Base-by-base conservation (phyloP, 495 filamentous ascomycete genomes). In the Talaromyces wortmannii region DNA sequence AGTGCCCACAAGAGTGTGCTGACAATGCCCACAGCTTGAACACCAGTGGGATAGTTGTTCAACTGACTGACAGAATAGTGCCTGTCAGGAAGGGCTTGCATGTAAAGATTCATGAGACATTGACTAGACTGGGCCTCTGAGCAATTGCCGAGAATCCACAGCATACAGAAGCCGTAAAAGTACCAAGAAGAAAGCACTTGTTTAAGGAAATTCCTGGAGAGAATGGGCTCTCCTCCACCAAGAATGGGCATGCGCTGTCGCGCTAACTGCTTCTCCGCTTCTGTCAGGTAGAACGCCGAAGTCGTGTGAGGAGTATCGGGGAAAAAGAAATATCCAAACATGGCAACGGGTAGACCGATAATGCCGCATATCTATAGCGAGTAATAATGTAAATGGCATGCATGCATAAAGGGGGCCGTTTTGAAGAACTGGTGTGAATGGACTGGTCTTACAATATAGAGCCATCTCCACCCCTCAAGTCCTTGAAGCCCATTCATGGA, bases 401-500 rank as follows among this genome's bases (percentile, higher is more conserved):
- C n/a, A n/a, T n/a, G n/a, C n/a, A n/a, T n/a, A n/a, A n/a, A n/a
- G n/a, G n/a, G n/a, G 5, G 11, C 40, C 18, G 1, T 13, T 44
- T 36, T 12, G 43, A 81, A 15, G 40, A 2, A 4, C n/a, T 11
- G 2, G 11, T 11, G 2, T 43, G 2, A 69, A 50, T 50, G 50
- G 31, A 10, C 29, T 45, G 18, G 51, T 57, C 62, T 57, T 55
- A 72, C 64, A 45, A 87, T 78, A 55, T 87, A 89, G 15, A 88
- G 60, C 85, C 85, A 88, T 15, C 83, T 66, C 85, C 85, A 89
- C 0, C 83, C 85, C 0, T 67, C 62, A 0, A 86, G 63, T 0
- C 82, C 82, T 31, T 67, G 57, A 4, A 55, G 59, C 7, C 79
- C 78, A 57, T 87, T 59, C 56, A 87, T 59, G 23, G 69, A 74